Conservation (phyloP, 768 basidiomycete genomes). For the Tricholoma furcatifolium region DNA sequence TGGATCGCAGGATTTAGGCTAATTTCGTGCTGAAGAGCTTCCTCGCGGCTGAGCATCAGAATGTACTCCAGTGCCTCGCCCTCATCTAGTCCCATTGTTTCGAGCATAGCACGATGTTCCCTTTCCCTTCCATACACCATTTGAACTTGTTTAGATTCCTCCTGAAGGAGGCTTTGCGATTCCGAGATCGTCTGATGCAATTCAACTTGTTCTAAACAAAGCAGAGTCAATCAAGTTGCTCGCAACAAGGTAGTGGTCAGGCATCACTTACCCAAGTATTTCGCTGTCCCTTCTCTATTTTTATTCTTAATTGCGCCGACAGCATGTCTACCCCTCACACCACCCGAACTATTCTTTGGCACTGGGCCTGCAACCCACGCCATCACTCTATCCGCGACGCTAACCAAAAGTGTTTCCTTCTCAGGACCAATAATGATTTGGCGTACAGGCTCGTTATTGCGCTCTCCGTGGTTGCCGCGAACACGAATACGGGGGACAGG, state of each 20-base stretch:
- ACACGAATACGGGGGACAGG: conserved; percentile 37
- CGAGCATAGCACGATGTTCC: conserved; percentile 57
- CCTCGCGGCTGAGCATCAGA: conserved; percentile 83
- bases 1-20: conserved; percentile 23
- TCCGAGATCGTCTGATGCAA: conserved; percentile 63
- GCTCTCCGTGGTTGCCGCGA: conserved; percentile 18
- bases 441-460: conserved; percentile 43
- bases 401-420: conserved; percentile 54
- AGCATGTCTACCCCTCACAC: conserved; percentile 32
- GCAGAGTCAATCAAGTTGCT: conserved; percentile 4
- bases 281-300: conserved; percentile 32
- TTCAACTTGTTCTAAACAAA: conserved; percentile 55
- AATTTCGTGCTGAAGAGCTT: conserved; percentile 36
- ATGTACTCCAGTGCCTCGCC: conserved; percentile 76
- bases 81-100: conserved; percentile 71
- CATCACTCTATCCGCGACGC: conserved; percentile 60
- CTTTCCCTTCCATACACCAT: conserved; percentile 45
- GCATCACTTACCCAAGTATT: conserved; percentile 44
- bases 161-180: conserved; percentile 47
- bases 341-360: conserved; percentile 26
- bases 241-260: background rate
- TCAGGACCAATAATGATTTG: conserved; percentile 58
- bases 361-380: conserved; percentile 65
- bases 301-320: conserved; percentile 29
- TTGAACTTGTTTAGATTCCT: conserved; percentile 41